These are phyloP conservation scores for Tuber aestivum DNA, from an alignment of 495 filamentous ascomycete genomes.

Conservation along the genomic window DNA sequence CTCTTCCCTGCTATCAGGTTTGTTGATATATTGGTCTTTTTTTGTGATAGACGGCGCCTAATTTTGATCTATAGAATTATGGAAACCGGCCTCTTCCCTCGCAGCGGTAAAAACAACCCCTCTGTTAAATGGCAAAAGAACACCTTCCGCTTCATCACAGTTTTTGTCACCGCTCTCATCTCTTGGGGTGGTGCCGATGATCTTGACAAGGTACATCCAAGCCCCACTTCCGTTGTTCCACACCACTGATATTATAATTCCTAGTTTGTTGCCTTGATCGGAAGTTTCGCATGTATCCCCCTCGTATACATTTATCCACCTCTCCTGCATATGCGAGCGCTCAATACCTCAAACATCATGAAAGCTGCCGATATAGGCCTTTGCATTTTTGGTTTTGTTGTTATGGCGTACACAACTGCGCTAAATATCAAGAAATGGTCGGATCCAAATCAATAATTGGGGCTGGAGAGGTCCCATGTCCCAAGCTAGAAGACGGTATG, in stretches of 20 bases:
- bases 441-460: slow-evolving; percentile 31
- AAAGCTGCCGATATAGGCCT: slow-evolving; percentile 65
- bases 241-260: neutral
- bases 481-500: neutral
- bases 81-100: slow-evolving; percentile 63
- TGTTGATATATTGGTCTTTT: slow-evolving; percentile 34
- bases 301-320: slow-evolving; percentile 97
- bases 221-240: neutral
- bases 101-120: slow-evolving; percentile 90
- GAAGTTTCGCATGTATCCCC: slow-evolving; percentile 95
- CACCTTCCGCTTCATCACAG: slow-evolving; percentile 83
- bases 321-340: slow-evolving; percentile 75
- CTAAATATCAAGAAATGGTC: slow-evolving; percentile 78
- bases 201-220: slow-evolving; percentile 61
- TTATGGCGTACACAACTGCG: slow-evolving; percentile 83
- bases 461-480: neutral
- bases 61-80: slow-evolving; percentile 45
- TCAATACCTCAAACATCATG: slow-evolving; percentile 59
- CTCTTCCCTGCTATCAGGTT: slow-evolving; percentile 84
- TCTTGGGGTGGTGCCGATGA: slow-evolving; percentile 89
- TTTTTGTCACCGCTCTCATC: slow-evolving; percentile 74
- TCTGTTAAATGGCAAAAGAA: slow-evolving; percentile 99
- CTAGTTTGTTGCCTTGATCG: slow-evolving; percentile 80
- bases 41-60: slow-evolving; percentile 58
- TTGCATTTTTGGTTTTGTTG: slow-evolving; percentile 70